Percentiles rank a stretch among this genome's conserved stretches.
Conservation (phyloP, 2,329 filamentous ascomycete genomes). For the Acrocalymma vagum region DNA sequence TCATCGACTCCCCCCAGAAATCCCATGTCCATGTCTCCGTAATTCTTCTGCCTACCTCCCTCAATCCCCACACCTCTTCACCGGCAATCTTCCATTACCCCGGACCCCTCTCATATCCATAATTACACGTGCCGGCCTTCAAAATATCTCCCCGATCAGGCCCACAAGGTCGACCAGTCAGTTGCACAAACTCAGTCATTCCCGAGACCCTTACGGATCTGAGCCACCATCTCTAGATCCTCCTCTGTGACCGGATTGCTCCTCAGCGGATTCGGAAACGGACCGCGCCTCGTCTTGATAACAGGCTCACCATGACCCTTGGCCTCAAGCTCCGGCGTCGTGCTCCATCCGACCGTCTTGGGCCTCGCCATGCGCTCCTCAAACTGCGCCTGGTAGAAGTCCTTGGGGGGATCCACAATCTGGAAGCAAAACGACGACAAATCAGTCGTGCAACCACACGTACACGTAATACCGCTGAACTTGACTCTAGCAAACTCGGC, state of each 20-base stretch:
- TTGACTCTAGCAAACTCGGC: constrained; percentile 22
- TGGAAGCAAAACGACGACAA: constrained; percentile 30
- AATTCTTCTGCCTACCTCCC: no score
- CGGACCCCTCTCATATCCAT: no score
- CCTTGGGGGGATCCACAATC: constrained; percentile 18
- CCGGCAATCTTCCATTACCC: no score
- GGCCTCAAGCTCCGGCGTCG: constrained; percentile 18
- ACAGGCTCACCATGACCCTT: constrained; percentile 25
- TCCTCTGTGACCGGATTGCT: constrained; percentile 25
- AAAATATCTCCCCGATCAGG: no score
- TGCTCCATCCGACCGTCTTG: constrained; percentile 8
- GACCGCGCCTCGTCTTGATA: constrained; percentile 17
- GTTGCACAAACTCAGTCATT: no score
- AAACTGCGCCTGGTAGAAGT: constrained; percentile 1
- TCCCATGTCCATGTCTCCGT: no score
- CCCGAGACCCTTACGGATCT: no score
- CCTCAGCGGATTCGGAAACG: constrained; percentile 28
- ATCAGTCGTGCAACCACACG: constrained; percentile 24
- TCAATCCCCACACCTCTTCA: no score
- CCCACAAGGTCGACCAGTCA: no score
- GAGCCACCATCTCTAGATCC: no score
- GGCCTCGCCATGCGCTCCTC: neutral
- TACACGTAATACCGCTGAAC: constrained; percentile 30
- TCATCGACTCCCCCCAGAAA: no score
- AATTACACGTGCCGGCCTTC: no score